These are phyloP conservation scores for Neckera pumila DNA, from an alignment of 225 moss, liverwort and hornwort genomes.

Conservation along the genomic window DNA sequence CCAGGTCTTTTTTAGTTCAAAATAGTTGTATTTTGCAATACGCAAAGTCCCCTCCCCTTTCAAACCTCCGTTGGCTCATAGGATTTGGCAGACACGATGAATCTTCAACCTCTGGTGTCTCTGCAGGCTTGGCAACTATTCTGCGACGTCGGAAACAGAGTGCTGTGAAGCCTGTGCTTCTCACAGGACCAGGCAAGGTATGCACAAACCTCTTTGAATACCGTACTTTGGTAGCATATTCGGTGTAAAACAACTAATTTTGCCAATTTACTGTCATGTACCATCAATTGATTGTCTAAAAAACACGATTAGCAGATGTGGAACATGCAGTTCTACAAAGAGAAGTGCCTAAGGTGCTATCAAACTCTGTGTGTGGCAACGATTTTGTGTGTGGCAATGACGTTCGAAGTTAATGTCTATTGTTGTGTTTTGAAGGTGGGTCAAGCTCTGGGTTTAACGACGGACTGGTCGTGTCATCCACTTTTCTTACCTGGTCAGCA, in stretches of 20 bases:
- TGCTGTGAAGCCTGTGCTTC: constrained; percentile 66
- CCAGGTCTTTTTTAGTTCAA: not conserved
- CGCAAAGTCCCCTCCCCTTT: not conserved
- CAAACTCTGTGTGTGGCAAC: not conserved
- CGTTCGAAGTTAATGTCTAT: not conserved
- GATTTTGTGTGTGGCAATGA: not conserved
- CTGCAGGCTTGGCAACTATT: constrained; percentile 69
- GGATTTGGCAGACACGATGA: not conserved
- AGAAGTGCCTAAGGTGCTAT: not conserved
- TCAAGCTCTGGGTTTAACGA: constrained; percentile 78
- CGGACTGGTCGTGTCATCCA: constrained; percentile 73
- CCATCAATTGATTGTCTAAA: not conserved
- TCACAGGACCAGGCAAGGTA: constrained; percentile 95
- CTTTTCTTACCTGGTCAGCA: constrained; percentile 58
- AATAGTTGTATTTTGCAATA: not conserved
- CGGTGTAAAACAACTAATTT: not conserved
- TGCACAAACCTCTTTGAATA: not conserved
- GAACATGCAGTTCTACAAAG: not conserved
- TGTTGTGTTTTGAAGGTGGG: constrained; percentile 54
- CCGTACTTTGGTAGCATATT: not conserved
- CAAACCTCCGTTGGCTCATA: not conserved
- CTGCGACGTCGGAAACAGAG: constrained; percentile 58
- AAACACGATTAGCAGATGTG: not conserved
- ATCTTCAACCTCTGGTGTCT: not conserved
- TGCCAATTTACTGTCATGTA: not conserved